Base-by-base conservation (phyloP, 2,329 filamentous ascomycete genomes). In the Calonectria ilicicola region DNA sequence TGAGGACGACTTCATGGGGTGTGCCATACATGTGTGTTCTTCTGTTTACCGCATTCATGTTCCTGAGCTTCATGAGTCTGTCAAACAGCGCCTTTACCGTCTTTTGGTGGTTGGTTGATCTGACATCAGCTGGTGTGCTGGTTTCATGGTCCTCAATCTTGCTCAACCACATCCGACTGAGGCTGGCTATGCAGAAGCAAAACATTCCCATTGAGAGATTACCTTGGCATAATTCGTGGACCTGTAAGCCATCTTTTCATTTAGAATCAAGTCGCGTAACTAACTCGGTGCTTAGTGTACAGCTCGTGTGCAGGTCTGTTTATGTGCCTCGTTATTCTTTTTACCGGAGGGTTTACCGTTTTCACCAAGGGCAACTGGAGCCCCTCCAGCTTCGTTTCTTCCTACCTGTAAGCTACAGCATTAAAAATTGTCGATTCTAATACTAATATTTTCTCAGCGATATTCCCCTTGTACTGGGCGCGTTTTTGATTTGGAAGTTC, bases 291-390 rank as follows among this genome's bases (percentile, higher is more conserved):
- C 23, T n/a, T 10, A 91, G 89, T 87, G 15, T 92, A 91, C 75
- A 89, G 87, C 15, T 93, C 93, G 0, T 92, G 88, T 76, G 82
- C 85, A 10, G 89, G 90, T 0, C 85, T 96, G 6, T 80, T 86
- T 72, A 89, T 92, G 85, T 90, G 88, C 78, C 84, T 91, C 32
- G 82, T 93, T 47, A 92, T 95, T 72, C 84, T 95, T 4, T 85
- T 95, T 47, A 95, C 93, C 5, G 90, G 91, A 44, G 93, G 93
- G 0, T 95, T 95, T 76, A 79, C 85, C 2, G 89, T 91, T 4
- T 93, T 93, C 71, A 91, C 90, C 1, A 83, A 82, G 42, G 91
- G 91, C 2, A 88, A 90, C 70, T 93, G 91, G 90, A 84, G 88
- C 68, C 78, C 89, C 0, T 86, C 86, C 23, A 84, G 82, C 1